These are phyloP conservation scores for Chiua sp. DNA, from an alignment of 1,284 basidiomycete genomes.

Conservation along the genomic window DNA sequence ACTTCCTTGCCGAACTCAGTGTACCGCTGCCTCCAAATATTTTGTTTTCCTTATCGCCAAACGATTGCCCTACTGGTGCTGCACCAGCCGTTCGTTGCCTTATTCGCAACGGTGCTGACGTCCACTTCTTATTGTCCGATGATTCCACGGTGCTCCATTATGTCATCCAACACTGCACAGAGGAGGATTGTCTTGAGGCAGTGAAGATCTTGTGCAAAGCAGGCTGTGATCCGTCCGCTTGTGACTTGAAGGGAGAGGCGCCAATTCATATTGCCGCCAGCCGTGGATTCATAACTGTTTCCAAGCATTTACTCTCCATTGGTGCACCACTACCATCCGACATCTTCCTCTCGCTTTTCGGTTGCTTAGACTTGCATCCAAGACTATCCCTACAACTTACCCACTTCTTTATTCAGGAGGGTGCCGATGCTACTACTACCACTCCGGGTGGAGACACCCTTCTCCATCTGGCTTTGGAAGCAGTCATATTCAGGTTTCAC, in stretches of 20 bases:
- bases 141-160: constrained; percentile 12
- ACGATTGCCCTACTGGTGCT: too few relatives aligned
- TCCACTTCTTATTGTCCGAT: neutral
- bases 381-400: neutral
- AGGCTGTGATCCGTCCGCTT: constrained; percentile 8
- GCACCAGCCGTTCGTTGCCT: neutral
- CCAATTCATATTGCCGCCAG: neutral
- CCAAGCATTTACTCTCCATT: constrained; percentile 2
- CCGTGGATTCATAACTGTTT: neutral
- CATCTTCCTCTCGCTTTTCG: constrained; percentile 1
- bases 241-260: neutral
- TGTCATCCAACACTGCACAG: neutral
- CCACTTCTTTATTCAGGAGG: neutral
- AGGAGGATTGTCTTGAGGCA: neutral
- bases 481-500: too few relatives aligned
- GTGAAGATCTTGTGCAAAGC: neutral
- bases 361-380: neutral
- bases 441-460: constrained; percentile 2
- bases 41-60: neutral
- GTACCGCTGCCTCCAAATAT: constrained; percentile 9
- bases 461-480: constrained; percentile 2
- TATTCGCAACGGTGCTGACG: neutral
- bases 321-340: constrained; percentile 3
- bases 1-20: neutral
- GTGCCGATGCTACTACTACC: neutral